Evolutionary conservation across 495 filamentous ascomycete species (phyloP).

Genomic region (Penicillium salamii): DNA sequence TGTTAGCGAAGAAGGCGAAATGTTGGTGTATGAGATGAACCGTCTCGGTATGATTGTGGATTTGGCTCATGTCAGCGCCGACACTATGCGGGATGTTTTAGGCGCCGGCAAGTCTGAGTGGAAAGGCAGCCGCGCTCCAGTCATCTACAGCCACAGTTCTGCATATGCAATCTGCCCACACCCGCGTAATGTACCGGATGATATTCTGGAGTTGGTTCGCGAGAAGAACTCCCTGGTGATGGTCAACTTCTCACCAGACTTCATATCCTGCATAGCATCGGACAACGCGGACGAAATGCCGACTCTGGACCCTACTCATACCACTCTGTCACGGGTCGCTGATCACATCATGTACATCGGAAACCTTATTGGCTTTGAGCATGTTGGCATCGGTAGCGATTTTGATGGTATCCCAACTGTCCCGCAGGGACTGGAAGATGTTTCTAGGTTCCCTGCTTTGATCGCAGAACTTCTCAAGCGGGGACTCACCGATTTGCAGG

Average conservation of each 20-base stretch:
- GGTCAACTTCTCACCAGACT: conserved; percentile 68
- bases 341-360: conserved; percentile 61
- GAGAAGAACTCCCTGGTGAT: conserved; percentile 56
- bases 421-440: conserved; percentile 62
- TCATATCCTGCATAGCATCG: conserved; percentile 59
- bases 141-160: conserved; percentile 59
- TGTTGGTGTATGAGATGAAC: conserved; percentile 59
- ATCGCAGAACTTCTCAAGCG: conserved; percentile 67
- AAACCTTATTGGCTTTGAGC: conserved; percentile 52
- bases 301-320: conserved; percentile 53
- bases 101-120: conserved; percentile 43
- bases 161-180: conserved; percentile 53
- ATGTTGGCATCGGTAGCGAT: conserved; percentile 63
- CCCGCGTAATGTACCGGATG: conserved; percentile 59
- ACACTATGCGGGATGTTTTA: conserved; percentile 56
- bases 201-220: conserved; percentile 53
- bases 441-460: conserved; percentile 78
- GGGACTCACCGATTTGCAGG: conserved; percentile 67
- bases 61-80: conserved; percentile 51
- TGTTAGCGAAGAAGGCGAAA: conserved; percentile 64
- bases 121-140: conserved; percentile 44
- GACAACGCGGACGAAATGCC: conserved; percentile 42
- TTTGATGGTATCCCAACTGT: conserved; percentile 56
- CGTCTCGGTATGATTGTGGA: conserved; percentile 52
- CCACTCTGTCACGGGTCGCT: conserved; percentile 77